Base-by-base conservation (phyloP, 106 monocot genomes). In the Phalaenopsis aphrodite region DNA sequence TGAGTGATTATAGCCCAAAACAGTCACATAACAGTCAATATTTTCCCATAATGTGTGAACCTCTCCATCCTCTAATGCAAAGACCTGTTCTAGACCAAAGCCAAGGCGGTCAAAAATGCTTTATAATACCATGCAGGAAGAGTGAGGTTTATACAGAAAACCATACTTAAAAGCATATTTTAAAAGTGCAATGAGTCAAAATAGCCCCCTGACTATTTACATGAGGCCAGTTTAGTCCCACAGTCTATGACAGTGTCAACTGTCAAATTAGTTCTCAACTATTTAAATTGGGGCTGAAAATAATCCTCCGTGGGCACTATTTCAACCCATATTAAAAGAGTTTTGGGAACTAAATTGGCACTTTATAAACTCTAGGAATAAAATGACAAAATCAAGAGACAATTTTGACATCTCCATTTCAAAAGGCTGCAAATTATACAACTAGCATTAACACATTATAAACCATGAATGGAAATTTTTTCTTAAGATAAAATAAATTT, bases 51-150 rank as follows among this genome's bases (percentile, higher is more conserved):
- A 77, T 56, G 78, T 79, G 57, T 72, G 79, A 86, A 84, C 84
- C 78, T 88, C 83, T 43, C 91, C 91, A 64, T 89, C 84, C 24
- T 82, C 81, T 67, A 89, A 56, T 64, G 89, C 78, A 83, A 88
- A 93, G 77, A 95, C 85, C 95, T 95, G 76, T 19, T 83, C 45
- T 76, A 72, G 10, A 42, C 17, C 15, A 37, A 52, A 78, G 55
- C 18, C 19, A 24, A 46, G 11, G 41, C 78, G 48, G 24, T 17
- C 37, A 69, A 48, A 36, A 9, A 24, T 23, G 69, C 12, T 69
- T 15, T 5, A 69, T 37, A 14, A 3, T 41, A 24, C 23, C 57
- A 56, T 43, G 39, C 15, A 6, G 19, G 18, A 12, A 45, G 65
- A 57, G 78, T 6, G 72, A 80, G 42, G 49, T 30, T 5, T 1